Evolutionary conservation across 2,329 filamentous ascomycete species (phyloP).

Genomic region (Parastagonospora nodorum): DNA sequence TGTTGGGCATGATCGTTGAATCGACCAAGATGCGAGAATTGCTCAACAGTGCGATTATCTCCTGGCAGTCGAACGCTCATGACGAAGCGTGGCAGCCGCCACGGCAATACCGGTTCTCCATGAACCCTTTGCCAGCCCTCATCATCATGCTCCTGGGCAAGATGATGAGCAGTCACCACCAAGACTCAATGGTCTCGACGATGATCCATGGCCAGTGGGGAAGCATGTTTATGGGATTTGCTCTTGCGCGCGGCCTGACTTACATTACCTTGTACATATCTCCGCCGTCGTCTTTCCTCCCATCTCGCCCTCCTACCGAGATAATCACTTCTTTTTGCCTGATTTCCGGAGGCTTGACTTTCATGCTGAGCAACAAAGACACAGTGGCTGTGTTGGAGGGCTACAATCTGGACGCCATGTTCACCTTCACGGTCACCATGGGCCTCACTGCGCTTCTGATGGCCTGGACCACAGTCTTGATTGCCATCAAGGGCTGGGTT

Average conservation of each 20-base stretch:
- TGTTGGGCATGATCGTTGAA: slow-evolving; percentile 86
- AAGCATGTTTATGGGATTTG: slow-evolving; percentile 78
- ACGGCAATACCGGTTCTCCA: slow-evolving; percentile 71
- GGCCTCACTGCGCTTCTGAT: slow-evolving; percentile 82
- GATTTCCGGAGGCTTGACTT: slow-evolving; percentile 84
- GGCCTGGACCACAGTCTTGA: slow-evolving; percentile 78
- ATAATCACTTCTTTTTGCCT: slow-evolving; percentile 86
- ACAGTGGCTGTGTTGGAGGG: slow-evolving; percentile 77
- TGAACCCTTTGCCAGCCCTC: slow-evolving; percentile 87
- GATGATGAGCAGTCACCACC: slow-evolving; percentile 95
- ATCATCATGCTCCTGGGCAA: slow-evolving; percentile 85
- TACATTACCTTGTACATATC: slow-evolving; percentile 81
- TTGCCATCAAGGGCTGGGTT: slow-evolving; percentile 90
- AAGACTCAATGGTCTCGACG: slow-evolving; percentile 78
- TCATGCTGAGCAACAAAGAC: slow-evolving; percentile 86
- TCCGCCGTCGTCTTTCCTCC: slow-evolving; percentile 78
- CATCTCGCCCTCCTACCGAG: slow-evolving; percentile 87
- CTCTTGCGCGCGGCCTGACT: slow-evolving; percentile 76
- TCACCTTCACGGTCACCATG: slow-evolving; percentile 87
- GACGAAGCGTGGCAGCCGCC: slow-evolving; percentile 63
- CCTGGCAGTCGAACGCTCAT: slow-evolving; percentile 35
- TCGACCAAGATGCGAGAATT: slow-evolving; percentile 68
- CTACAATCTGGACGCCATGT: slow-evolving; percentile 85
- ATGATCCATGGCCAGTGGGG: slow-evolving; percentile 98
- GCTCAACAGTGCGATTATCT: slow-evolving; percentile 59